A percentile compares a stretch with the other conserved stretches of the same genome.
Evolutionary conservation across 1,284 basidiomycete species (phyloP).

Genomic region (Fomitopsis palustris): DNA sequence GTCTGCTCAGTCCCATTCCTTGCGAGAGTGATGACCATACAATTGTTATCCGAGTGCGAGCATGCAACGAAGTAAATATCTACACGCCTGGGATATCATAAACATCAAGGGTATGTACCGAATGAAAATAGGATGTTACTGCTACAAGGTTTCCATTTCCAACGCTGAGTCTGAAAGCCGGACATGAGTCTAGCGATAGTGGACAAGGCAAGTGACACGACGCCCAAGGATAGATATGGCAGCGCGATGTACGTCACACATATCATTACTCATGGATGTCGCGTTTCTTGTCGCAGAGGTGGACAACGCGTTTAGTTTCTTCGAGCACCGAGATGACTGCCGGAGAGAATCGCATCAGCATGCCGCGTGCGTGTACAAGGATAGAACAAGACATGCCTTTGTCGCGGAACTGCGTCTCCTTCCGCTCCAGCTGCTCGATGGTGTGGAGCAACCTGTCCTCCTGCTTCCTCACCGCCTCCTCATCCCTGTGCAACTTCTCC

Average conservation of each 20-base stretch:
- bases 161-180: background rate
- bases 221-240: background rate
- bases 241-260: background rate
- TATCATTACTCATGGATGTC: slow-evolving; percentile 21
- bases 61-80: background rate
- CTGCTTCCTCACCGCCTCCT: slow-evolving; percentile 50
- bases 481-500: slow-evolving; percentile 46
- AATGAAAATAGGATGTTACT: background rate
- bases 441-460: slow-evolving; percentile 48
- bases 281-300: slow-evolving; percentile 43
- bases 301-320: slow-evolving; percentile 49
- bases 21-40: background rate
- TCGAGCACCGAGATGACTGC: slow-evolving; percentile 56
- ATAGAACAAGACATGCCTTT: slow-evolving; percentile 35
- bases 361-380: background rate
- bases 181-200: background rate
- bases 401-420: slow-evolving; percentile 50
- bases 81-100: background rate
- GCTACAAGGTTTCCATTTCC: background rate
- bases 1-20: too few relatives aligned
- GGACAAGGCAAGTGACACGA: background rate
- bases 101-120: background rate
- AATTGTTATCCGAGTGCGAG: background rate
- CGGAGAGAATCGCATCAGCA: background rate
- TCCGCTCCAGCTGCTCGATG: slow-evolving; percentile 53